Evolutionary conservation across 1,139 yeast species (phyloP), one percentile per base, ranked within the genome.

Genomic region (Yueomyces sp.): DNA sequence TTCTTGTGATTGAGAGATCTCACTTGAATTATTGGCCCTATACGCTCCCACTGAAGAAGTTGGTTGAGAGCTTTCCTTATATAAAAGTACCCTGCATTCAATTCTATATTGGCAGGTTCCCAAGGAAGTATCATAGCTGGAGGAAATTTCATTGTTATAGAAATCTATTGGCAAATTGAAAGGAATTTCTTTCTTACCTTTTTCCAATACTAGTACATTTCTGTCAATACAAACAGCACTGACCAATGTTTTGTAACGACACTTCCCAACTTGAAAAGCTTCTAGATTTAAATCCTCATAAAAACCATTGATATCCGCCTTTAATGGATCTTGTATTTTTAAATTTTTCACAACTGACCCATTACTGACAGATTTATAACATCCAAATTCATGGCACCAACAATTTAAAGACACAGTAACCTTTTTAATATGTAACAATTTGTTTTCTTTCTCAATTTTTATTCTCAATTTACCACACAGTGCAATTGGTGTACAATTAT

Each of bases 361-460:
- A 19, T 19, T 19, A 19, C 19, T 19, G 19, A 19, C 19, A 19
- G 19, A 19, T 19, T 19, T 42, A 43, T 44, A 41, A 38, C 48
- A 46, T 4, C 45, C 46, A 32, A 38, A 46, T 37, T 48, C 50
- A 12, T 45, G 40, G 25, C 46, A 41, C 35, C 45, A 48, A 36
- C 50, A 48, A 36, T 48, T 48, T 37, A 48, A 39, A 32, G 40
- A 42, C 6, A 48, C 38, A 7, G 37, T 32, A 27, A 42, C 44
- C 19, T 19, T 19, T 19, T 19, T 19, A 19, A 19, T 19, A 19
- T 19, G 19, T 19, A 19, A 11, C 43, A 43, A 25, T 40, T 42
- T 26, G 47, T 11, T 19, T 41, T 41, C 19, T 27, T 43, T 38
- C 25, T 19, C 28, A 27, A 46, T 40, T 8, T 37, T 30, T 28